Evolutionary conservation across 1,284 basidiomycete genomes (phyloP).

Genomic region (Apiotrichum gamsii): DNA sequence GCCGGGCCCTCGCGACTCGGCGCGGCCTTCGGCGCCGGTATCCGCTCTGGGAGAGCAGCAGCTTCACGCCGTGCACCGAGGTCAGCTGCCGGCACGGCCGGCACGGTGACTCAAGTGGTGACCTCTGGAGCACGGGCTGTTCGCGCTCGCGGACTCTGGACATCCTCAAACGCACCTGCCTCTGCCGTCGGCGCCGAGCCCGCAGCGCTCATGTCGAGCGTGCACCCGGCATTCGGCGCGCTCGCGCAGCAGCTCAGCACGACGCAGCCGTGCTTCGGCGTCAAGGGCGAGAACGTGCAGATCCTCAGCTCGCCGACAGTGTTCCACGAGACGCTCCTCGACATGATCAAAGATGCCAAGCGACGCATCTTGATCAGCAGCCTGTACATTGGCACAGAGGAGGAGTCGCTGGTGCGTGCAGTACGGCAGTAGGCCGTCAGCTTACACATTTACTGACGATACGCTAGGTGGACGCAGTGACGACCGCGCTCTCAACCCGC

Average conservation of each 20-base stretch:
- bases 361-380: constrained; percentile 78
- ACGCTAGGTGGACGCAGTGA: constrained; percentile 61
- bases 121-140: too few relatives aligned
- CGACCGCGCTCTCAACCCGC: constrained; percentile 57
- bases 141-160: too few relatives aligned
- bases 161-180: too few relatives aligned
- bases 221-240: constrained; percentile 22
- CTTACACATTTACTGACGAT: neutral
- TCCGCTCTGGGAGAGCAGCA: too few relatives aligned
- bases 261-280: constrained; percentile 47
- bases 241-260: constrained; percentile 25
- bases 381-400: constrained; percentile 68
- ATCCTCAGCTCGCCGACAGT: constrained; percentile 47
- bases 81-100: too few relatives aligned
- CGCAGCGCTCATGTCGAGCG: neutral
- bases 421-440: neutral
- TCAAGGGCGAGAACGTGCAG: constrained; percentile 23
- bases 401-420: constrained; percentile 56
- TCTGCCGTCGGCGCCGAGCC: neutral
- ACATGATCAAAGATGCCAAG: constrained; percentile 66
- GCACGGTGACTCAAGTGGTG: too few relatives aligned
- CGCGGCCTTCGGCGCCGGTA: too few relatives aligned
- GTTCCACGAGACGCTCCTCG: constrained; percentile 49
- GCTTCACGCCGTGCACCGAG: too few relatives aligned
- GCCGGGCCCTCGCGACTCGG: neutral